A percentile compares a stretch with the other conserved stretches of the same genome.
Conservation (phyloP, 1,284 basidiomycete genomes). For the Rhodotorula sp. region DNA sequence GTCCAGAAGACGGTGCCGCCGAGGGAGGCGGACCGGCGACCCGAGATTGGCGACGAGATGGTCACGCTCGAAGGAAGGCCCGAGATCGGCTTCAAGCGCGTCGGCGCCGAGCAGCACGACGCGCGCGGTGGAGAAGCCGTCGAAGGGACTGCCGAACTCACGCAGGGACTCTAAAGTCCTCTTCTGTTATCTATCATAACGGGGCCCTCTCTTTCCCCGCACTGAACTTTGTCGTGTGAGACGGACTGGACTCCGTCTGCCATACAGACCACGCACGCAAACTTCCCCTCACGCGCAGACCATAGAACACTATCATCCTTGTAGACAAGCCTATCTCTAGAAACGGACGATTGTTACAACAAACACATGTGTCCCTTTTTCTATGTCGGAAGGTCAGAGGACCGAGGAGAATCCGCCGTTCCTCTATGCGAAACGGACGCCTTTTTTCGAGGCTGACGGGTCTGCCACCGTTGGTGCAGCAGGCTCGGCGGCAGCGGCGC, state of each 20-base stretch:
- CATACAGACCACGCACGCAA: too few relatives aligned
- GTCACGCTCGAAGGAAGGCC: constrained; percentile 25
- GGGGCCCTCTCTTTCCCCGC: too few relatives aligned
- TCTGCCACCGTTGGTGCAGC: not conserved
- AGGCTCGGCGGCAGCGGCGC: not conserved
- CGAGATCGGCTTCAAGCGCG: constrained; percentile 29
- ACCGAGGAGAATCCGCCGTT: not conserved
- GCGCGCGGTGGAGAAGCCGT: constrained; percentile 16
- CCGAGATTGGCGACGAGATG: constrained; percentile 36
- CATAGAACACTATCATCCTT: not conserved
- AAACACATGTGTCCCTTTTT: not conserved
- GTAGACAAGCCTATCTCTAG: too few relatives aligned
- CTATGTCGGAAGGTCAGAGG: too few relatives aligned
- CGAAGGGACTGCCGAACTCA: constrained; percentile 15
- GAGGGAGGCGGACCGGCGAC: not conserved
- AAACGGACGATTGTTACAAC: constrained; percentile 18
- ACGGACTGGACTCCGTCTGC: too few relatives aligned
- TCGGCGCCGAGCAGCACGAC: constrained; percentile 14
- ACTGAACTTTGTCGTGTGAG: too few relatives aligned
- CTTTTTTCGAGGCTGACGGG: constrained; percentile 5
- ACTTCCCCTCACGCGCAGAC: too few relatives aligned
- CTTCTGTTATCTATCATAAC: too few relatives aligned
- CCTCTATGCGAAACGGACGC: constrained; percentile 33
- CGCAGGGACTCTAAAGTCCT: constrained; percentile 5
- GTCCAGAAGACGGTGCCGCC: constrained; percentile 17